A percentile compares a stretch with the other conserved stretches of the same genome.
Evolutionary conservation across 257 asterid species (phyloP).

Genomic region (Solanum sparsipilum): DNA sequence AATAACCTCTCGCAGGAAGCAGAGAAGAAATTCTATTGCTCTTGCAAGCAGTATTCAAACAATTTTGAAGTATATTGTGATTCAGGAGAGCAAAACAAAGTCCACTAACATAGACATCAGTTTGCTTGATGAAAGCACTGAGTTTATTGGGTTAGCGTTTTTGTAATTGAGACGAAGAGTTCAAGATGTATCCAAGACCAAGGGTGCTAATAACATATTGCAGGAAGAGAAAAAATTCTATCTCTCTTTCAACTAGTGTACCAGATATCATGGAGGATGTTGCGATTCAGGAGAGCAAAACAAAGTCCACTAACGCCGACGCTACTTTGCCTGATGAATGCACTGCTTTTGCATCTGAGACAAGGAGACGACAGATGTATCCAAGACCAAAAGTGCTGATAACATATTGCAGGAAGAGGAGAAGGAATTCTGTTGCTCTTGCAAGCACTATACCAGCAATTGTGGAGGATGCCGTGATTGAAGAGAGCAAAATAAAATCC

Average conservation of each 20-base stretch:
- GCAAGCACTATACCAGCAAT: neutral
- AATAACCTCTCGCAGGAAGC: neutral
- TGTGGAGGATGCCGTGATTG: neutral
- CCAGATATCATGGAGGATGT: neutral
- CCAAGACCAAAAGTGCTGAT: neutral
- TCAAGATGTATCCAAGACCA: neutral
- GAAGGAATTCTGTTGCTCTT: neutral
- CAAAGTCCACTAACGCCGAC: neutral
- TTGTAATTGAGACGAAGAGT: neutral
- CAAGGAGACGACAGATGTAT: neutral
- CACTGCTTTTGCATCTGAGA: neutral
- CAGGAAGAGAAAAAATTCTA: neutral
- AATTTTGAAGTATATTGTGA: neutral
- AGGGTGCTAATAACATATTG: neutral
- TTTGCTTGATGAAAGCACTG: neutral
- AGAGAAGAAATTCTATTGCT: neutral
- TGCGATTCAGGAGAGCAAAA: neutral
- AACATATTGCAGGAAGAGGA: neutral
- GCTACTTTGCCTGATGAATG: neutral
- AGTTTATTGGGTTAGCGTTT: neutral
- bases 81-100: neutral
- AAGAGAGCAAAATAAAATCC: neutral
- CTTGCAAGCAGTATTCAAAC: neutral
- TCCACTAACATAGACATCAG: neutral
- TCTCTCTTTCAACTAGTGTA: neutral